These are phyloP conservation scores for Laburnicola sp. DNA, from an alignment of 2,329 filamentous ascomycete species.

Conservation along the genomic window DNA sequence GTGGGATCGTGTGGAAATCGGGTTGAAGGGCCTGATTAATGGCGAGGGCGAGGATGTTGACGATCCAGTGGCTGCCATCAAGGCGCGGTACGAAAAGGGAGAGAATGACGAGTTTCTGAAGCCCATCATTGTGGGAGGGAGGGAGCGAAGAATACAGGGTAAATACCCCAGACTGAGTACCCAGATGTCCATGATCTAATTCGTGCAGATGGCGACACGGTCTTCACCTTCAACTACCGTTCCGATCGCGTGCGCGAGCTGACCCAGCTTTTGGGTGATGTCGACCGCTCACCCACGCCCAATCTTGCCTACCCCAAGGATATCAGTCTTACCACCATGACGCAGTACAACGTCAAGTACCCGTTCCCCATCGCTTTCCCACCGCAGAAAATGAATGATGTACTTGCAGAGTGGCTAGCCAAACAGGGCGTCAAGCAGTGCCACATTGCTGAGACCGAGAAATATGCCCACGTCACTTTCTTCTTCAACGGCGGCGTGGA, in stretches of 20 bases:
- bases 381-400: constrained; percentile 94
- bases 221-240: constrained; percentile 99
- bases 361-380: constrained; percentile 90
- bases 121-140: constrained; percentile 90
- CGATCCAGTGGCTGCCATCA: constrained; percentile 84
- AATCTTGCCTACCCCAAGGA: constrained; percentile 95
- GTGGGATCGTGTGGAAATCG: constrained; percentile 92
- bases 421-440: constrained; percentile 91
- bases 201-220: constrained; percentile 75
- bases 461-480: constrained; percentile 99
- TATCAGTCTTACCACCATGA: constrained; percentile 90
- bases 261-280: constrained; percentile 87
- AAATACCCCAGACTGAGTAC: constrained; percentile 37
- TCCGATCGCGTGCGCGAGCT: constrained; percentile 97
- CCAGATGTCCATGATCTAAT: constrained; percentile 35
- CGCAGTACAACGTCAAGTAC: constrained; percentile 94
- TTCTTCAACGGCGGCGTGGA: constrained; percentile 99
- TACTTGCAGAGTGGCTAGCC: constrained; percentile 94
- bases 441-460: constrained; percentile 97
- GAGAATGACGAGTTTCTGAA: constrained; percentile 98
- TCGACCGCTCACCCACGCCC: constrained; percentile 86
- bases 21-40: constrained; percentile 79
- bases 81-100: constrained; percentile 81
- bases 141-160: constrained; percentile 84
- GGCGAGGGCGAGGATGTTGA: constrained; percentile 85